A percentile compares a stretch with the other conserved stretches of the same genome.
Evolutionary conservation across 2,329 filamentous ascomycete species (phyloP).

Genomic region (Ophiostoma piceae): DNA sequence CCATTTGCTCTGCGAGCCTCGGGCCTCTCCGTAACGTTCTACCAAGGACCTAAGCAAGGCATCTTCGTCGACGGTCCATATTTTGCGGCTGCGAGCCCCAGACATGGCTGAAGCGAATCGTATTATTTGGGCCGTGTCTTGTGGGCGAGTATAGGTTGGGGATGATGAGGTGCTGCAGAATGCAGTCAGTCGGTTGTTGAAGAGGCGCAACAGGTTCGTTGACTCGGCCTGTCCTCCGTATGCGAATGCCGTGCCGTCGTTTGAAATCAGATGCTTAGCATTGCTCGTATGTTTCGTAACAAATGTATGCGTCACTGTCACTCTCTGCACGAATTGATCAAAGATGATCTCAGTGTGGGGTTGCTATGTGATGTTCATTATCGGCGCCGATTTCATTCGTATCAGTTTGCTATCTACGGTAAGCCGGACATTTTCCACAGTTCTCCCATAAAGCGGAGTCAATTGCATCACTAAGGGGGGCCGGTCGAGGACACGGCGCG

Average conservation of each 20-base stretch:
- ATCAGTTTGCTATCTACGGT: conserved; percentile 2
- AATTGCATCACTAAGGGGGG: not conserved
- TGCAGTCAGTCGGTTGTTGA: not conserved
- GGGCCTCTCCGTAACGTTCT: conserved; percentile 14
- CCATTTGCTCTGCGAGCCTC: conserved; percentile 10
- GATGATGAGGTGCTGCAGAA: not conserved
- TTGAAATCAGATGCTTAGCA: not conserved
- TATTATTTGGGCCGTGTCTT: not conserved
- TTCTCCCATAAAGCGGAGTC: not conserved
- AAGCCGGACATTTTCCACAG: not conserved
- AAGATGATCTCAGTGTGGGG: not conserved
- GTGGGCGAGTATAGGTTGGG: not conserved
- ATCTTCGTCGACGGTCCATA: conserved; percentile 13
- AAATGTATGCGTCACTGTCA: not conserved
- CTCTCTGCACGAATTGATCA: not conserved
- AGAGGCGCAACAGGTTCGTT: not conserved
- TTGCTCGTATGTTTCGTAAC: not conserved
- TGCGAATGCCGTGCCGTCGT: not conserved
- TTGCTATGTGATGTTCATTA: not conserved
- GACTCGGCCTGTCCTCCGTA: not conserved
- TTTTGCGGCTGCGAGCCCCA: conserved; percentile 6
- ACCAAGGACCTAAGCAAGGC: conserved; percentile 8
- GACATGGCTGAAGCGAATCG: not conserved
- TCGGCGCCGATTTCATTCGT: not conserved
- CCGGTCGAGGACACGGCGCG: not conserved